Percentiles rank a stretch among this genome's conserved stretches.
Evolutionary conservation across 148 eudicot species (phyloP).

Genomic region (Persicaria tinctoria): DNA sequence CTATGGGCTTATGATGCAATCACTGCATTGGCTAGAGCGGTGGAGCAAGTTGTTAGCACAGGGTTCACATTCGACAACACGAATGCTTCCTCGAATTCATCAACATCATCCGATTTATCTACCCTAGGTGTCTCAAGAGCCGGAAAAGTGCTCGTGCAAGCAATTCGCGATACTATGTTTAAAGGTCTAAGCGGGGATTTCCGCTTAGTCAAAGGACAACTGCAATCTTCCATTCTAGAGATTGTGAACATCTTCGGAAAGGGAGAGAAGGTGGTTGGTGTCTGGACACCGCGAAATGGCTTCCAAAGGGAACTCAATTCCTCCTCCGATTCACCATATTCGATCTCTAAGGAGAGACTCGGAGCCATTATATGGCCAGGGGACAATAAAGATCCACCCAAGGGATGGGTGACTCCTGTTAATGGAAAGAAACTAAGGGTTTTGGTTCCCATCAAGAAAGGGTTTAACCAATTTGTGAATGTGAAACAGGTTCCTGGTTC

Average conservation of each 20-base stretch:
- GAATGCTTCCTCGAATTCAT: background rate
- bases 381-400: conserved; percentile 24
- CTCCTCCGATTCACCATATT: conserved; percentile 6
- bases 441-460: conserved; percentile 44
- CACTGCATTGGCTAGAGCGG: conserved; percentile 45
- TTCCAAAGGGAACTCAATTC: conserved; percentile 17
- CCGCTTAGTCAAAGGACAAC: conserved; percentile 30
- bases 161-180: conserved; percentile 13
- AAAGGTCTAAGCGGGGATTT: conserved; percentile 54
- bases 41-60: conserved; percentile 20
- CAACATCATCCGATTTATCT: conserved; percentile 25
- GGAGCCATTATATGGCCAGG: conserved; percentile 56
- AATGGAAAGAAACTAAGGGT: conserved; percentile 35
- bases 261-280: conserved; percentile 35
- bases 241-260: conserved; percentile 36
- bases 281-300: conserved; percentile 41
- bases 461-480: conserved; percentile 33
- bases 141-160: conserved; percentile 33
- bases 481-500: conserved; percentile 21
- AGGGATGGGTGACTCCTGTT: conserved; percentile 55
- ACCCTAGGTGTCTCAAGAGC: conserved; percentile 30
- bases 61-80: conserved; percentile 17
- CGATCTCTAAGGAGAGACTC: conserved; percentile 23
- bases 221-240: conserved; percentile 26
- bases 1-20: conserved; percentile 57